Percentiles rank a stretch among this genome's conserved stretches.
phyloP scores from a whole-genome alignment of 305 asterid genomes.

The Withania somnifera region DNA sequence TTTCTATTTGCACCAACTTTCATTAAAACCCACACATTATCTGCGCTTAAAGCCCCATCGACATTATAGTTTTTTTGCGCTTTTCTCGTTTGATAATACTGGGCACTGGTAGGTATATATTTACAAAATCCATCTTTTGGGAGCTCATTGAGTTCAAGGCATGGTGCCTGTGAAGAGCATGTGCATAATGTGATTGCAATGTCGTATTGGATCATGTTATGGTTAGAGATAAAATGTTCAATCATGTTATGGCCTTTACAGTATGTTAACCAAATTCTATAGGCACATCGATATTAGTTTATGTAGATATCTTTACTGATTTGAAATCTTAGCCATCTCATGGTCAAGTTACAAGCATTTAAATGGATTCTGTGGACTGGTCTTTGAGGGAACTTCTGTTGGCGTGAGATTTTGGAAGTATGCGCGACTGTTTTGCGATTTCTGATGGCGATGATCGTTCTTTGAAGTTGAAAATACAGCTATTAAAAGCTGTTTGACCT shows the following conservation, averaged over 20 bases:
- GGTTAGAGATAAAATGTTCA: too few relatives aligned
- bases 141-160: not conserved
- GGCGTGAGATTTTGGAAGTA: not conserved
- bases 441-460: not conserved
- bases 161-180: not conserved
- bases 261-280: not conserved
- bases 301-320: not conserved
- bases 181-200: not conserved
- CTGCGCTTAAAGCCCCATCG: too few relatives aligned
- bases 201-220: not conserved
- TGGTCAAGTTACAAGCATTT: not conserved
- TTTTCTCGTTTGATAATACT: too few relatives aligned
- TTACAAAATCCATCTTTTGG: not conserved
- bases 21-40: too few relatives aligned
- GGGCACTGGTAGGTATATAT: not conserved
- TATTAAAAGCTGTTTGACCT: not conserved
- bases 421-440: not conserved
- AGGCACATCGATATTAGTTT: not conserved
- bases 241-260: not conserved
- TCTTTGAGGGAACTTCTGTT: not conserved
- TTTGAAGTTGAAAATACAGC: not conserved
- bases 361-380: not conserved
- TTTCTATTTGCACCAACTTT: too few relatives aligned
- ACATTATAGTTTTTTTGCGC: too few relatives aligned
- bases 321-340: not conserved